Conservation (phyloP, 2,329 filamentous ascomycete species). For the Fusarium hostae region DNA sequence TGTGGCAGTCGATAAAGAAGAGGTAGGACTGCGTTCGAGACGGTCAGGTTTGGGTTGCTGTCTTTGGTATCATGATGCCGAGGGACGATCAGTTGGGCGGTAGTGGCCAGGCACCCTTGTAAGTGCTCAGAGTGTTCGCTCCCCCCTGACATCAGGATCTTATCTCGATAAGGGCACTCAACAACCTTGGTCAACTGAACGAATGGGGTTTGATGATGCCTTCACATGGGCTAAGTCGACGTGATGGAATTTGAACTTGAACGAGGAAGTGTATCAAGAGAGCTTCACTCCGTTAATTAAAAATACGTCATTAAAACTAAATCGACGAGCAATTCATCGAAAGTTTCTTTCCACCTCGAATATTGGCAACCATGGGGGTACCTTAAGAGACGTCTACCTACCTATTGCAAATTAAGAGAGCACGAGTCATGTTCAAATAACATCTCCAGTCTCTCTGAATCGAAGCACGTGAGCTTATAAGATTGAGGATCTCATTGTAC, state of each 20-base stretch:
- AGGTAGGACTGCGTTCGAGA: conserved; percentile 1
- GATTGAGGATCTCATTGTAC: conserved; percentile 59
- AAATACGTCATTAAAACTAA: background rate
- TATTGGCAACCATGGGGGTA: background rate
- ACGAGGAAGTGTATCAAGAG: background rate
- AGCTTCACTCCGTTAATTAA: too few species aligned
- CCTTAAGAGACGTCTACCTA: background rate
- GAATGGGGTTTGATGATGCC: background rate
- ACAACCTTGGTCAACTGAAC: background rate
- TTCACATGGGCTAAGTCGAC: background rate
- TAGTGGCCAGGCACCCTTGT: conserved; percentile 3
- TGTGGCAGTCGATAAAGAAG: background rate
- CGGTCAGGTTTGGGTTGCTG: conserved; percentile 6
- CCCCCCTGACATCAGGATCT: conserved; percentile 27
- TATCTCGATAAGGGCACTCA: conserved; percentile 5
- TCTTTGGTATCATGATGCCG: conserved; percentile 29
- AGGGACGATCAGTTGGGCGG: background rate
- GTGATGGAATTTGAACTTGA: background rate
- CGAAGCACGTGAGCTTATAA: background rate
- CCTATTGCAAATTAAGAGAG: background rate
- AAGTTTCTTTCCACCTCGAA: background rate
- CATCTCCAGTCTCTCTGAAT: background rate
- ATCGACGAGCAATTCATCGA: background rate
- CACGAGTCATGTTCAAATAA: conserved; percentile 19
- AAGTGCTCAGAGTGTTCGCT: background rate